Evolutionary conservation across 495 filamentous ascomycete species (phyloP), one percentile per base, ranked within the genome.

Genomic region (Penicillium arizonense): DNA sequence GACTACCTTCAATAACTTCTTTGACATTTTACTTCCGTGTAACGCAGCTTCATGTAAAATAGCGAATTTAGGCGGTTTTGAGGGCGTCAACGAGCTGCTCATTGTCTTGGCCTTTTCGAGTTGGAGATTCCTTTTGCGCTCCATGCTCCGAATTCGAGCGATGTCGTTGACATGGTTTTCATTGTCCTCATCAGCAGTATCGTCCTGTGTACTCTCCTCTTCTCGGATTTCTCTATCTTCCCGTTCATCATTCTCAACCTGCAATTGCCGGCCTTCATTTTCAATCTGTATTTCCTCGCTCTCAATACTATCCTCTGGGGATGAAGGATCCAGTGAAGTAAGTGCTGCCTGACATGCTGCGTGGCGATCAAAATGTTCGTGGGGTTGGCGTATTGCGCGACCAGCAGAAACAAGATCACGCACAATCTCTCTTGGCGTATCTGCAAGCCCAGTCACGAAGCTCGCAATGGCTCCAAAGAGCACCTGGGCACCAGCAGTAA

Each of bases 401-500:
- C 61, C 14, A 70, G 71, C 66, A 77, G 89, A 55, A 77, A 75
- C 56, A 84, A 64, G 69, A 61, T 56, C 88, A 70, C 14, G 70
- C 52, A 89, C 84, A n/a, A 96, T 80, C n/a, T 87, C 88, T 12
- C 80, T 74, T 0, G 93, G 92, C 18, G 96, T 81, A 56, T 95
- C 90, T 5, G 87, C 88, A 32, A 92, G 73, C 0, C 90, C 91
- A 78, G 93, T 88, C 60, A 87, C 78, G 42, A 97, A 81, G 51
- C 77, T 86, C 11, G 83, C 77, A 33, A 90, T 74, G 9, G 89
- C 88, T 5, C 90, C 90, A 12, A 93, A 72, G 3, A 96, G 66
- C 0, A 90, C 87, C n/a, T 84, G 82, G 1, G 89, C 83, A 28
- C 80, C 82, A 11, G 87, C 88, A 9, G 85, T 82, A n/a, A 92